A percentile compares a stretch with the other conserved stretches of the same genome.
These are phyloP conservation scores for Ziziphus jujuba DNA, from an alignment of 306 rosid genomes.

Conservation along the genomic window DNA sequence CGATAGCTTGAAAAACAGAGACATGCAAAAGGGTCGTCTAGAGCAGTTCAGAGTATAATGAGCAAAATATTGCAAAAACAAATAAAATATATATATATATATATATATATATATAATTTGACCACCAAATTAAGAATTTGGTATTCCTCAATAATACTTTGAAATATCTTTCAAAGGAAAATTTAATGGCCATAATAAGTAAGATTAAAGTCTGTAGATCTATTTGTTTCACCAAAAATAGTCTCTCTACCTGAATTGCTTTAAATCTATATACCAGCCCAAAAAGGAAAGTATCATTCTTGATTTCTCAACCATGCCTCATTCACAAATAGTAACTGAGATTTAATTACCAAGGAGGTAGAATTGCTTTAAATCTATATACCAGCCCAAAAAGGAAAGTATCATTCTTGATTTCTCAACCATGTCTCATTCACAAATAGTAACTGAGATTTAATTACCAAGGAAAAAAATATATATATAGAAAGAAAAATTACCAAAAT, in stretches of 20 bases:
- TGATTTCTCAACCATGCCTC: not conserved
- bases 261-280: not conserved
- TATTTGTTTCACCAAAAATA: no score
- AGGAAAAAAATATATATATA: not conserved
- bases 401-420: not conserved
- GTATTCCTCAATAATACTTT: no score
- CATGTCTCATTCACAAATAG: no score
- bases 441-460: not conserved
- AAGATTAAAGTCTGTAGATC: not conserved
- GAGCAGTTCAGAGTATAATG: not conserved
- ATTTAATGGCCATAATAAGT: not conserved
- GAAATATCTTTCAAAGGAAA: not conserved
- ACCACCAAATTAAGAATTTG: no score
- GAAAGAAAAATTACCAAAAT: slow-evolving; percentile 4
- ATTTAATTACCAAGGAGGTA: not conserved
- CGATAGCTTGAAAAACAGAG: not conserved
- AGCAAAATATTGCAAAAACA: not conserved
- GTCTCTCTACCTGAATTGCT: not conserved
- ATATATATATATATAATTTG: no score
- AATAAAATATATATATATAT: no score
- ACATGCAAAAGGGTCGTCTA: not conserved
- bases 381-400: not conserved
- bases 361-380: not conserved
- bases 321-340: no score
- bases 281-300: slow-evolving; percentile 6